These are phyloP conservation scores for Naganishia onofrii DNA, from an alignment of 768 basidiomycete genomes.

Conservation along the genomic window DNA sequence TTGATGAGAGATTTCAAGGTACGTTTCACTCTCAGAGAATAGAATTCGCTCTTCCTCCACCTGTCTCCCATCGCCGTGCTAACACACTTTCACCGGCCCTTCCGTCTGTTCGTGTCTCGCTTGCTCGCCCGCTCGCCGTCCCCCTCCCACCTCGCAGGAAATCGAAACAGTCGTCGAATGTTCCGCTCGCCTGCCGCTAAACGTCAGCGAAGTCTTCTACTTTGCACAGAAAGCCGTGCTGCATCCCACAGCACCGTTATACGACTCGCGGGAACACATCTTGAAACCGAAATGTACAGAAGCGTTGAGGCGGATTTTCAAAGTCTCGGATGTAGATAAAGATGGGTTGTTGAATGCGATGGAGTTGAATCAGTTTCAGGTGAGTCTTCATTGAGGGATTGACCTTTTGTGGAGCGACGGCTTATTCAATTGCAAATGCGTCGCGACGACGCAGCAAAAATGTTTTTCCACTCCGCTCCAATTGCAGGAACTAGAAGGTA, in stretches of 20 bases:
- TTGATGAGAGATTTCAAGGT: conserved; percentile 99
- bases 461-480: conserved; percentile 93
- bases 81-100: too few species aligned
- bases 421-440: too few species aligned
- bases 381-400: conserved; percentile 49
- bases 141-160: conserved; percentile 77
- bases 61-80: too few species aligned
- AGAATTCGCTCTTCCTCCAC: too few species aligned
- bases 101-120: too few species aligned
- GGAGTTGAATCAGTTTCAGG: conserved; percentile 96
- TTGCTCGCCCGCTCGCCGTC: too few species aligned
- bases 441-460: conserved; percentile 64
- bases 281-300: conserved; percentile 87
- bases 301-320: conserved; percentile 90
- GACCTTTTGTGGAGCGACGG: too few species aligned
- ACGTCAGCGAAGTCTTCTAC: conserved; percentile 96
- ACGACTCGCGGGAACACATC: conserved; percentile 94
- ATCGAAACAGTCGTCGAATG: conserved; percentile 94
- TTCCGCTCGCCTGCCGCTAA: conserved; percentile 83
- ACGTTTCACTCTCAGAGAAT: too few species aligned
- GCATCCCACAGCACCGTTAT: conserved; percentile 92
- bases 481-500: conserved; percentile 90
- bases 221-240: conserved; percentile 97
- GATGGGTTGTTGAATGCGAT: conserved; percentile 84
- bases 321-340: conserved; percentile 89